Conservation (phyloP, 164 flowering plant genomes). For the Warburgia ugandensis region DNA sequence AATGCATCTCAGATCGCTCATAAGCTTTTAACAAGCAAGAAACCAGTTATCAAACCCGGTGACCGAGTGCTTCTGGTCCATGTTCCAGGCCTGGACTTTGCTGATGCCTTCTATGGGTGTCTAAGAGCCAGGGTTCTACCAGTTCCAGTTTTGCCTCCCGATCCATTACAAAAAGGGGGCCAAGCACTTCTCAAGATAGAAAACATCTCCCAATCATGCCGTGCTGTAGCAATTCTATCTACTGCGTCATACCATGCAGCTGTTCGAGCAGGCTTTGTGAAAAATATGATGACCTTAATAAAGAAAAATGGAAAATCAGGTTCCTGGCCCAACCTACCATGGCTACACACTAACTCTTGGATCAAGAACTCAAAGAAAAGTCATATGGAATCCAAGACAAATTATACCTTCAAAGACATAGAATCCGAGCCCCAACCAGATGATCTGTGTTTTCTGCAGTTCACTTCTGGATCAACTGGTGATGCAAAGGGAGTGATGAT, state of each 20-base stretch:
- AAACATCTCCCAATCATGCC: constrained; percentile 57
- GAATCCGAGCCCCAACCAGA: constrained; percentile 32
- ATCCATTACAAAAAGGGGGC: constrained; percentile 73
- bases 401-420: not conserved
- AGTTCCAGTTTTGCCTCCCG: constrained; percentile 77
- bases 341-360: constrained; percentile 78
- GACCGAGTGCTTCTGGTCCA: constrained; percentile 68
- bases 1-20: constrained; percentile 69
- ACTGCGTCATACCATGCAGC: constrained; percentile 50
- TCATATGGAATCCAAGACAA: constrained; percentile 5
- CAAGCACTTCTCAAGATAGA: constrained; percentile 72
- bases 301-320: constrained; percentile 33
- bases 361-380: constrained; percentile 32
- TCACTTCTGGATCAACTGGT: constrained; percentile 82
- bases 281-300: constrained; percentile 31
- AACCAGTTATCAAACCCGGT: constrained; percentile 59
- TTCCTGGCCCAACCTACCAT: constrained; percentile 74
- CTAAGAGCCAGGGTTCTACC: constrained; percentile 63
- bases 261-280: constrained; percentile 54
- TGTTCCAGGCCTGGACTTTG: constrained; percentile 68
- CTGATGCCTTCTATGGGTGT: constrained; percentile 81
- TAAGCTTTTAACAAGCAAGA: constrained; percentile 41
- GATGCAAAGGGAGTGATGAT: constrained; percentile 92
- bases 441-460: constrained; percentile 67
- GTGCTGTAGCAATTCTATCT: constrained; percentile 68